Base-by-base conservation (phyloP, 2,329 filamentous ascomycete genomes). In the Parastagonospora nodorum region DNA sequence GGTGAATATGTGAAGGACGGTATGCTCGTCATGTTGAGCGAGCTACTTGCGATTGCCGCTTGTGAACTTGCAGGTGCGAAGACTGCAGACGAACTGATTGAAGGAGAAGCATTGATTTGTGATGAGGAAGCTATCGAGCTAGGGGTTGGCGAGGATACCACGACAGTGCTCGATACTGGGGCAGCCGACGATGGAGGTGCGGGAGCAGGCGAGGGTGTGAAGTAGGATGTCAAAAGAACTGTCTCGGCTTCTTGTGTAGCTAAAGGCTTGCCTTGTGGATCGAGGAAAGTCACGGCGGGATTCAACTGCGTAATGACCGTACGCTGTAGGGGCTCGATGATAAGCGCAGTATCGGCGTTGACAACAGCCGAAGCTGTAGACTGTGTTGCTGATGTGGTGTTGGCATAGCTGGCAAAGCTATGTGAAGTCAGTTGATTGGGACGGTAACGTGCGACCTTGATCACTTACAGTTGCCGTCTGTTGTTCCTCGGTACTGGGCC, bases 401-500 rank as follows among this genome's bases (percentile, higher is more conserved):
- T 73, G 24, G 51, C 24, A 42, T 64, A 69, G 42, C 62, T 64
- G 45, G 59, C 54, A 41, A 60, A 59, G 8, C 71, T 73, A 11
- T 28, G n/a, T 11, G 2, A 7, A 29, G 38, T 69, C 32, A 69
- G 57, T 43, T 4, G 24, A 14, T 9, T 9, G 33, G n/a, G 16
- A 36, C 33, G 16, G 33, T 8, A 36, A 1, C 14, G 8, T 5
- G 16, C 16, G 11, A 36, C 6, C 9, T 6, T 24, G 5, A 36
- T 5, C 8, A 57, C 71, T 62, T 58, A 72, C 70, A 68, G 47
- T 35, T 61, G 58, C 50, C 60, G 66, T 50, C 54, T 63, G 42
- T 63, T 54, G 38, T 58, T 49, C 33, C 49, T 60, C 10, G 71
- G 72, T 35, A 75, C 59, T 19, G 72, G 72, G 10, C 72, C 70